Percentiles rank a stretch among this genome's conserved stretches.
These are phyloP conservation scores for Huntiella moniliformis DNA, from an alignment of 2,329 filamentous ascomycete genomes.

Conservation along the genomic window DNA sequence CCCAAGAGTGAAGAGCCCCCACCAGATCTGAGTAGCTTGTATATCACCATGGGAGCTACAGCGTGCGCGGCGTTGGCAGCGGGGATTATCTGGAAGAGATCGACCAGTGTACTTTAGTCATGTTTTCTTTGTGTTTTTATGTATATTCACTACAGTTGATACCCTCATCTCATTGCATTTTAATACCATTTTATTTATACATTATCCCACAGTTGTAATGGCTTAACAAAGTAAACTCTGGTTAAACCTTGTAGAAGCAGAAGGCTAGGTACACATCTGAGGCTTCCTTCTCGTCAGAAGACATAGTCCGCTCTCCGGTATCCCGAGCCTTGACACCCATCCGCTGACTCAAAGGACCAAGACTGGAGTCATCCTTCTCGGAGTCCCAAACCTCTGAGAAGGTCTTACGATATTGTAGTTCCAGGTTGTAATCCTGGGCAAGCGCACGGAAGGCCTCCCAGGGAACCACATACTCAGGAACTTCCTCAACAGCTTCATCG, in stretches of 20 bases:
- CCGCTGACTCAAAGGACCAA: conserved; percentile 77
- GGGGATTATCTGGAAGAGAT: conserved; percentile 45
- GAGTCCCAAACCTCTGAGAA: conserved; percentile 85
- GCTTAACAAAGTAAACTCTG: too few species aligned
- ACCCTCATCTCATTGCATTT: background rate
- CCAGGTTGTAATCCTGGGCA: conserved; percentile 91
- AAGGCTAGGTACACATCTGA: conserved; percentile 84
- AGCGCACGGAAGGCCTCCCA: conserved; percentile 95
- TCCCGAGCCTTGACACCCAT: conserved; percentile 75
- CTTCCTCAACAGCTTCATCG: conserved; percentile 85
- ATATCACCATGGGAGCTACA: conserved; percentile 63
- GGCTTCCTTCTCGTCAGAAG: conserved; percentile 79
- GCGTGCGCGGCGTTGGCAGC: conserved; percentile 44
- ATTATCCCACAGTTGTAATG: conserved; percentile 9
- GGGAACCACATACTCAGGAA: conserved; percentile 92
- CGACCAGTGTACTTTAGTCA: conserved; percentile 22
- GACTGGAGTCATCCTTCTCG: conserved; percentile 65
- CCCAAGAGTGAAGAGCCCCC: conserved; percentile 77
- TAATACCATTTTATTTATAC: conserved; percentile 10
- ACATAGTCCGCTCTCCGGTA: conserved; percentile 49
- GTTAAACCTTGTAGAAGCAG: conserved; percentile 84
- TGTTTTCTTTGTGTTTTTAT: background rate
- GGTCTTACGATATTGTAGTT: conserved; percentile 80
- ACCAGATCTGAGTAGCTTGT: conserved; percentile 66
- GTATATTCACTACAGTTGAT: background rate